These are phyloP conservation scores for Kwoniella newhampshirensis DNA, from an alignment of 768 basidiomycete species.

Conservation along the genomic window DNA sequence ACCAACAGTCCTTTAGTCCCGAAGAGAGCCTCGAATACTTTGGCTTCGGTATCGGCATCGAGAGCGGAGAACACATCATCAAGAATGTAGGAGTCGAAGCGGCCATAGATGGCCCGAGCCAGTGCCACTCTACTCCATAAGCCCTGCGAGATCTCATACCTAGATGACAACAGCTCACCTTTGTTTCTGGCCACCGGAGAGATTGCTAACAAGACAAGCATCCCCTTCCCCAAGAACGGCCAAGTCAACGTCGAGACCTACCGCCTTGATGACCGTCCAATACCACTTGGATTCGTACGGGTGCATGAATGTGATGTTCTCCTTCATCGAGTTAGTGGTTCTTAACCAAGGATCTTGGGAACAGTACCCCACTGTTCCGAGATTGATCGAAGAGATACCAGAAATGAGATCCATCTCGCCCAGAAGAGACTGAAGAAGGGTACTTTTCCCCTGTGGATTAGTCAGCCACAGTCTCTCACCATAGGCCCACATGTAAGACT, in stretches of 20 bases:
- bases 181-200: slow-evolving; percentile 30
- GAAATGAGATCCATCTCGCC: slow-evolving; percentile 19
- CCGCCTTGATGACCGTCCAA: slow-evolving; percentile 13
- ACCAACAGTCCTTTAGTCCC: slow-evolving; percentile 21
- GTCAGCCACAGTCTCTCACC: background rate
- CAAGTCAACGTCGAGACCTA: slow-evolving; percentile 19
- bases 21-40: slow-evolving; percentile 29
- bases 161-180: slow-evolving; percentile 6
- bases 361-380: slow-evolving; percentile 23
- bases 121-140: slow-evolving; percentile 29
- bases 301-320: slow-evolving; percentile 22
- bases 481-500: slow-evolving; percentile 1
- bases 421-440: slow-evolving; percentile 25
- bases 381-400: slow-evolving; percentile 6
- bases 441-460: slow-evolving; percentile 22
- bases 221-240: slow-evolving; percentile 9
- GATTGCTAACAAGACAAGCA: slow-evolving; percentile 1
- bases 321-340: slow-evolving; percentile 6
- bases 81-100: slow-evolving; percentile 25
- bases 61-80: slow-evolving; percentile 40
- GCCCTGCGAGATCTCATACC: background rate
- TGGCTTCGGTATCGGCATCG: slow-evolving; percentile 33
- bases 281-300: slow-evolving; percentile 22
- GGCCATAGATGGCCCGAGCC: slow-evolving; percentile 33
- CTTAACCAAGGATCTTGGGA: slow-evolving; percentile 28